Percentiles rank a stretch among this genome's conserved stretches.
phyloP scores from a whole-genome alignment of 352 stramenopile genomes.

The Phytopythium kandeliae region DNA sequence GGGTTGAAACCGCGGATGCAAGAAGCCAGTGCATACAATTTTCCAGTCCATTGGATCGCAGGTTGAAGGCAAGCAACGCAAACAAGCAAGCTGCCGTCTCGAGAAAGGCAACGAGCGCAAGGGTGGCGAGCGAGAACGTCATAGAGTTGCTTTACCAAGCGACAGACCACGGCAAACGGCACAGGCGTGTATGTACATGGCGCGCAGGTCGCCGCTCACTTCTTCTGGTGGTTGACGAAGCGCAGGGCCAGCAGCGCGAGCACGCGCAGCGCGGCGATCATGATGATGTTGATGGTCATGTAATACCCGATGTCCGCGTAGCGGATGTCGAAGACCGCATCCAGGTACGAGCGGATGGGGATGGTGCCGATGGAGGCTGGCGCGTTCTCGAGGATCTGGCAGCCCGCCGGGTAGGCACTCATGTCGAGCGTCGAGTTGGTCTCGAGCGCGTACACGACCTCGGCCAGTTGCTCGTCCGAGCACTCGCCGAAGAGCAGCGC shows the following conservation, averaged over 20 bases:
- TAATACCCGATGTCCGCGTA: slow-evolving; percentile 28
- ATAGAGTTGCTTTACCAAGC: too few relatives aligned
- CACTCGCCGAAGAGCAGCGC: slow-evolving; percentile 23
- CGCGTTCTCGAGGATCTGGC: slow-evolving; percentile 22
- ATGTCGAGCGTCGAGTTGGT: slow-evolving; percentile 12
- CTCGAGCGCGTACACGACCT: slow-evolving; percentile 10
- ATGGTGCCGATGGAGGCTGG: slow-evolving; percentile 15
- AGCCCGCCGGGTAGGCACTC: slow-evolving; percentile 17
- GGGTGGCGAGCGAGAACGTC: too few relatives aligned
- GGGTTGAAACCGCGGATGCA: too few relatives aligned
- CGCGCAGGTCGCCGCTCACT: slow-evolving; percentile 15
- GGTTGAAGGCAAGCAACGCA: too few relatives aligned
- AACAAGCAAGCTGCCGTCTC: too few relatives aligned
- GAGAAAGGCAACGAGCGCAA: too few relatives aligned
- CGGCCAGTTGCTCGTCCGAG: slow-evolving; percentile 15
- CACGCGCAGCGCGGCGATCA: slow-evolving; percentile 35
- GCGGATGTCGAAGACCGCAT: slow-evolving; percentile 25
- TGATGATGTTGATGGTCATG: slow-evolving; percentile 20
- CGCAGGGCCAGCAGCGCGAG: slow-evolving; percentile 35
- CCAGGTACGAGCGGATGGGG: slow-evolving; percentile 26
- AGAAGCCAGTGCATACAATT: too few relatives aligned
- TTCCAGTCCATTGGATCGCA: too few relatives aligned
- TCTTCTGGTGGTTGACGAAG: slow-evolving; percentile 50
- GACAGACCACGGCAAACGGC: too few relatives aligned
- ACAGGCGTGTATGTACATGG: too few relatives aligned